Evolutionary conservation across 2,329 filamentous ascomycete species (phyloP), one percentile per base, ranked within the genome.

Genomic region (Trichoderma afroharzianum): DNA sequence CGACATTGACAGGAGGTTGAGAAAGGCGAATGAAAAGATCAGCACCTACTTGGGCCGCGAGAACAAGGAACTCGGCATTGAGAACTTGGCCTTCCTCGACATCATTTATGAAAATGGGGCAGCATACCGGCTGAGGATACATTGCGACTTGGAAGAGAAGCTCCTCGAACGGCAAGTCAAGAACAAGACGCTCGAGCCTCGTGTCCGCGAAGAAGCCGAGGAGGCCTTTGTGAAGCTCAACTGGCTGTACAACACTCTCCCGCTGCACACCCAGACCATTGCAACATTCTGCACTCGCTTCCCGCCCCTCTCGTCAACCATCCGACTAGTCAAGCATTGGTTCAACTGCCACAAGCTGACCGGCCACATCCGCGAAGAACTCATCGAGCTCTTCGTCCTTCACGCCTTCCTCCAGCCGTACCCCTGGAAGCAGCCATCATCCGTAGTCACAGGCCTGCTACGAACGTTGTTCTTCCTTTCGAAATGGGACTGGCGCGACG

Each of bases 261-360:
- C 95, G 3, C 87, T 93, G 12, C 93, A 97, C 77, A 94, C 91
- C 4, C 94, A 97, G 80, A 92, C 91, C 6, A 86, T 98, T 50
- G 87, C 92, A 68, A 94, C 91, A 1, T 89, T 94, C 68, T 94
- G 91, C 81, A 97, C 93, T 1, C 89, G 94, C 4, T 91, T 94
- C 75, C 91, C 92, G 1, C 87, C 93, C 1, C 84, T 99, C 7
- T 97, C 94, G 0, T 89, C 91, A 2, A 92, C 94, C 0, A 93
- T 98, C 73, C 90, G 95, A 21, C 85, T 98, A 2, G 86, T 93
- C 58, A 98, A 98, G 83, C 88, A 90, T 77, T 99, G 96, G 96
- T 96, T 97, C 80, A 88, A 89, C 74, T 87, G 88, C 2, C 96
- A 99, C 80, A 91, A 97, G 75, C 88, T 99, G 9, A 85, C 88